Evolutionary conservation across 805 yeast species (phyloP), one percentile per base, ranked within the genome.

Genomic region (Lipomyces oligophaga): DNA sequence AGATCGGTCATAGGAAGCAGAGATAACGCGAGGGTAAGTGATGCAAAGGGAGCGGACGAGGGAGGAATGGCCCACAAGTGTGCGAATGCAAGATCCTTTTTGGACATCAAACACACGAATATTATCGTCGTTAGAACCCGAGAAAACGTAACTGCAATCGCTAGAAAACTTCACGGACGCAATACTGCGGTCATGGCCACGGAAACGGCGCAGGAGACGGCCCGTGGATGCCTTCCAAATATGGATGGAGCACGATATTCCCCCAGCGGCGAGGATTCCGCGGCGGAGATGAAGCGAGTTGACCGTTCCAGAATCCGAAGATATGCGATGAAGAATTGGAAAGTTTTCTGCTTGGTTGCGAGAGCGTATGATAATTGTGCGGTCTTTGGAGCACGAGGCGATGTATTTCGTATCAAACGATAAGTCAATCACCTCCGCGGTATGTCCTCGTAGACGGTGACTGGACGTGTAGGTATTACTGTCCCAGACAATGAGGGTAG

Each of bases 51-150:
- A 59, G 64, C 90, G 89, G 8, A 89, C 93, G 63, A 86, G 90
- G 1, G 88, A 89, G 41, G 81, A 78, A 63, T 89, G 97, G 2
- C 45, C 49, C 4, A 20, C 40, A 11, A 45, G 26, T n/a, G 31
- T 20, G 11, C 18, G 31, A 10, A 39, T 15, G 24, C 40, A 36
- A 18, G 22, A 3, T 20, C 25, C 34, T 8, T 32, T 38, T 6
- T 13, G 3, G 3, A 34, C 24, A 35, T 39, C 44, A 96, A 96
- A 89, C 79, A 89, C 78, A 52, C 90, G 68, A 28, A 89, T 80
- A 0, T 88, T 83, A 31, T 85, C 78, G 64, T 89, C 97, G 64
- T 87, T 96, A 26, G 89, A 80, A 1, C 95, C 89, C 63, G 88
- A 79, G 61, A 84, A 83, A 3, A 85, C 75, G 0, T 85, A 78